Conservation (phyloP, 2,329 filamentous ascomycete species). For the Aspergillus pseudonomiae region DNA sequence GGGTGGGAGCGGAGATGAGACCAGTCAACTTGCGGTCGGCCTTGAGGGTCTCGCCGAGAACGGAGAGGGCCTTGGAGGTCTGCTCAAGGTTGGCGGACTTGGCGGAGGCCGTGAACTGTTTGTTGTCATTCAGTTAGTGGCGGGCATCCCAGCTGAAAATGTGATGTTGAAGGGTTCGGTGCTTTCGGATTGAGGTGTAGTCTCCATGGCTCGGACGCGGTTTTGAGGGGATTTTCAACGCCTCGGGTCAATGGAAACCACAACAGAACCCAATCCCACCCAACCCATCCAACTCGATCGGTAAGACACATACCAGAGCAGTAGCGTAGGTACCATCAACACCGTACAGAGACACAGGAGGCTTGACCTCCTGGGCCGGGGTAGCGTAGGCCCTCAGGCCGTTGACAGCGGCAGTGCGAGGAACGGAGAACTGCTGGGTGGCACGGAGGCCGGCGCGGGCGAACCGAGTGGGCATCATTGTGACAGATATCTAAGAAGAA, state of each 20-base stretch:
- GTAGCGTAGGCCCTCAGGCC: conserved; percentile 75
- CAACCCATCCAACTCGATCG: background rate
- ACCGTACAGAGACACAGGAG: conserved; percentile 89
- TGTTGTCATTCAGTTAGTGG: conserved; percentile 12
- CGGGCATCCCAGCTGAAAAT: background rate
- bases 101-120: conserved; percentile 89
- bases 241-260: conserved; percentile 23
- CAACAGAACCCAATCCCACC: background rate
- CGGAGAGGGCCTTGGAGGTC: conserved; percentile 77
- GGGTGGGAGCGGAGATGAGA: conserved; percentile 80
- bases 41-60: conserved; percentile 71
- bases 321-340: conserved; percentile 98
- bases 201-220: conserved; percentile 5
- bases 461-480: conserved; percentile 61
- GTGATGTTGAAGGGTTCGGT: conserved; percentile 1
- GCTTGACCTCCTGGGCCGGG: conserved; percentile 69
- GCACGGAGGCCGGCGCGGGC: conserved; percentile 61
- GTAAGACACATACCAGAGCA: conserved; percentile 78
- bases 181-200: background rate
- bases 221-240: conserved; percentile 15
- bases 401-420: conserved; percentile 45
- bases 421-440: conserved; percentile 48
- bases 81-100: conserved; percentile 85
- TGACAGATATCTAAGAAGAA: conserved; percentile 28
- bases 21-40: conserved; percentile 78